phyloP scores from a whole-genome alignment of 164 flowering plant genomes.

The Cinnamomum micranthum region DNA sequence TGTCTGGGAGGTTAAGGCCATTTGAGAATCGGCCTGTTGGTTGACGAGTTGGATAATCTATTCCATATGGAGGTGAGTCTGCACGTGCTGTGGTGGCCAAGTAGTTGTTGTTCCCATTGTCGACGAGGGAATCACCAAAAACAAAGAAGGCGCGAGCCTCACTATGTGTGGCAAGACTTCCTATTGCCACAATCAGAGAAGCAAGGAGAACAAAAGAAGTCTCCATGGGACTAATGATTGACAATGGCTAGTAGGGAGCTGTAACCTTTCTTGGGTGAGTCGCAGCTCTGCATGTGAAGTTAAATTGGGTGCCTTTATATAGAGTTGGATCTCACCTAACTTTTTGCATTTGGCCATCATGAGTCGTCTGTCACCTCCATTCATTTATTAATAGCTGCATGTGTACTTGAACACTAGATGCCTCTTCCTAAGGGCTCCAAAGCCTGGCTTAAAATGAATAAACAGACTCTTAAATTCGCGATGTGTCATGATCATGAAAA shows the following conservation, averaged over 20 bases:
- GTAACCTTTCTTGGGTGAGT: neutral
- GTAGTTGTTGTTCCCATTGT: slow-evolving; percentile 77
- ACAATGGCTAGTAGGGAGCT: neutral
- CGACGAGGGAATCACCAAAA: slow-evolving; percentile 87
- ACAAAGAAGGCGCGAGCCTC: slow-evolving; percentile 68
- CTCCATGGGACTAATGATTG: slow-evolving; percentile 9
- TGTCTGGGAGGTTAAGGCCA: slow-evolving; percentile 74
- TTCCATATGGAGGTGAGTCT: slow-evolving; percentile 73
- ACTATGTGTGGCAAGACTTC: neutral
- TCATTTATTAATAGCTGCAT: too few relatives aligned
- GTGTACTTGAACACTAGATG: too few relatives aligned
- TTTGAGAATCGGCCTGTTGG: slow-evolving; percentile 89
- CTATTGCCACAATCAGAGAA: neutral
- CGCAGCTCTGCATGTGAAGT: neutral
- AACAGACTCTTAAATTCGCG: too few relatives aligned
- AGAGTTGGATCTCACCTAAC: too few relatives aligned
- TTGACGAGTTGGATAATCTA: slow-evolving; percentile 60
- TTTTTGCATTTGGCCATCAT: too few relatives aligned
- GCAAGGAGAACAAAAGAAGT: neutral
- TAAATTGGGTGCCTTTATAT: neutral
- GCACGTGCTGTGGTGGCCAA: slow-evolving; percentile 70
- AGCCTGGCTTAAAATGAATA: too few relatives aligned
- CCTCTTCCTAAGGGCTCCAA: too few relatives aligned
- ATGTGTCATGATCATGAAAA: too few relatives aligned
- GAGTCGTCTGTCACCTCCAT: too few relatives aligned